Percentiles rank a stretch among this genome's conserved stretches.
Evolutionary conservation across 208 protist species (phyloP).

Genomic region (Trypanosoma lewisi): DNA sequence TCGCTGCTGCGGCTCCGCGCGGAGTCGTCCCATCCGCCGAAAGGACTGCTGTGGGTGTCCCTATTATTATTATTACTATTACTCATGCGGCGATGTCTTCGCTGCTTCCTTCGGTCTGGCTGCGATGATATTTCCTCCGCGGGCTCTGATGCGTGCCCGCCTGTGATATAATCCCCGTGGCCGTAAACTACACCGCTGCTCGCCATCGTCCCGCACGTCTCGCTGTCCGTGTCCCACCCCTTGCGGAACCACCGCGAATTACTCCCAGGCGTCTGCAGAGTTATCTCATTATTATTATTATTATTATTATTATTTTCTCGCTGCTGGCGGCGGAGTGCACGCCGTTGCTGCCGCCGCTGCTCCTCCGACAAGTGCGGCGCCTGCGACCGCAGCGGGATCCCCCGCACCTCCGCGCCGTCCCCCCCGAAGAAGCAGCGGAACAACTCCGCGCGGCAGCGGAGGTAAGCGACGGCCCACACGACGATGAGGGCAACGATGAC

Average conservation of each 20-base stretch:
- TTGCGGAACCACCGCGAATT: not conserved
- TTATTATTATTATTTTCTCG: too few species aligned
- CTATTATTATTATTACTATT: not conserved
- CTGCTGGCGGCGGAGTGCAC: not conserved
- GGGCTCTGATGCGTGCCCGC: not conserved
- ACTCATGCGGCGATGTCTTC: not conserved
- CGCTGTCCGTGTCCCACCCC: not conserved
- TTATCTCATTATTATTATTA: not conserved
- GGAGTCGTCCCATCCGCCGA: not conserved
- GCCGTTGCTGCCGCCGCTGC: constrained; percentile 14
- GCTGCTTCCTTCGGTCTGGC: too few species aligned
- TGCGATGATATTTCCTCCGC: not conserved
- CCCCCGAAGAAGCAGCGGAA: too few species aligned
- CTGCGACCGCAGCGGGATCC: constrained; percentile 37
- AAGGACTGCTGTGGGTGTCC: not conserved
- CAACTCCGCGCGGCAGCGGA: not conserved
- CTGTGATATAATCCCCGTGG: not conserved
- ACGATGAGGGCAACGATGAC: not conserved
- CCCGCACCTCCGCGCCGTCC: constrained; percentile 19
- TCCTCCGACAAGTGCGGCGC: constrained; percentile 27
- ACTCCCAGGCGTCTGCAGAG: not conserved
- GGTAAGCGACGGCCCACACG: not conserved
- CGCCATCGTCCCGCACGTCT: not conserved
- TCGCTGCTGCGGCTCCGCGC: not conserved
- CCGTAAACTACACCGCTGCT: not conserved